Evolutionary conservation across 2,329 filamentous ascomycete genomes (phyloP).

Genomic region (Monosporascus ibericus): DNA sequence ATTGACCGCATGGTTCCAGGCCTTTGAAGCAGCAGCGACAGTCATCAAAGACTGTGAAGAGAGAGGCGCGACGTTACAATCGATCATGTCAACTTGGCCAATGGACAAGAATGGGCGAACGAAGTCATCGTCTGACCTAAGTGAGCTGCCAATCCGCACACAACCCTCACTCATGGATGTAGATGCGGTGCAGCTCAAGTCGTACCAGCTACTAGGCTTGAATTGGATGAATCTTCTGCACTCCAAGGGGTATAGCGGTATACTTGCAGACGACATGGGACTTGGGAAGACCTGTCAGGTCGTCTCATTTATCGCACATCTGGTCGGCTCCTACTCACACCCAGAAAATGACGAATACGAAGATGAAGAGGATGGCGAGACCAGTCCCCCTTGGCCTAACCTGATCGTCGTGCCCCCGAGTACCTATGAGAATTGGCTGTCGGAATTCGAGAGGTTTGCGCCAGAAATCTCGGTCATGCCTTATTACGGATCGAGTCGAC

Average conservation of each 20-base stretch:
- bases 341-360: not conserved
- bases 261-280: constrained; percentile 96
- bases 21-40: constrained; percentile 37
- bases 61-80: constrained; percentile 29
- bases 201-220: constrained; percentile 88
- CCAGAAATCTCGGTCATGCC: constrained; percentile 70
- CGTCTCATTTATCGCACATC: constrained; percentile 81
- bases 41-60: constrained; percentile 38
- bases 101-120: constrained; percentile 30
- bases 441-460: constrained; percentile 84
- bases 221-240: constrained; percentile 92
- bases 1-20: constrained; percentile 41
- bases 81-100: constrained; percentile 21
- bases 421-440: constrained; percentile 92
- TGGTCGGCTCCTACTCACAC: constrained; percentile 57
- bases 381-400: constrained; percentile 57
- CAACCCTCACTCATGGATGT: constrained; percentile 72
- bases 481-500: constrained; percentile 54
- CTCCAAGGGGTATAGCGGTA: constrained; percentile 73
- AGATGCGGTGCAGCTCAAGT: constrained; percentile 71
- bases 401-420: constrained; percentile 88
- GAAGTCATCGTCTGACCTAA: constrained; percentile 22
- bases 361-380: constrained; percentile 19
- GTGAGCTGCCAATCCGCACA: constrained; percentile 38
- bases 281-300: constrained; percentile 96